Percentiles rank a stretch among this genome's conserved stretches.
These are phyloP conservation scores for Hydnum rufescens DNA, from an alignment of 768 basidiomycete genomes.

Conservation along the genomic window DNA sequence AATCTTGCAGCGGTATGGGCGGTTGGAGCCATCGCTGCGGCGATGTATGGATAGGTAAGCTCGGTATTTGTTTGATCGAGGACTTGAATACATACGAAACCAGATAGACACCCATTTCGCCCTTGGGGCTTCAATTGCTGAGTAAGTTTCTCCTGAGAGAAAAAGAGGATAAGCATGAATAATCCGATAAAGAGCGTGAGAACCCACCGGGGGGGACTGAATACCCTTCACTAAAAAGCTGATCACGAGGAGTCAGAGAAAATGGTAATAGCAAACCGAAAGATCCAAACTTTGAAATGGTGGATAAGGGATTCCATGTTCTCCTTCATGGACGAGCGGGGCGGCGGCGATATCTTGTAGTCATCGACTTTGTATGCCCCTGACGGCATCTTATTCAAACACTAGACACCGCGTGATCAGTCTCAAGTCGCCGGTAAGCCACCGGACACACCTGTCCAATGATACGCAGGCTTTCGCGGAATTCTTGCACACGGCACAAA, in stretches of 20 bases:
- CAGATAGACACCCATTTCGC: constrained; percentile 97
- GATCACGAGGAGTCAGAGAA: constrained; percentile 4
- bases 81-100: constrained; percentile 46
- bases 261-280: constrained; percentile 1
- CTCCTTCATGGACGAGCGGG: constrained; percentile 97
- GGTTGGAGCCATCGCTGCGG: constrained; percentile 72
- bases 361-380: constrained; percentile 91
- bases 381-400: constrained; percentile 89
- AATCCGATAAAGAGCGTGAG: not conserved
- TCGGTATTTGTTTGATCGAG: not conserved
- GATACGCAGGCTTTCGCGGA: constrained; percentile 85
- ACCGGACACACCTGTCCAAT: constrained; percentile 40
- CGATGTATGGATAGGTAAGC: not conserved
- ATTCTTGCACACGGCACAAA: constrained; percentile 93
- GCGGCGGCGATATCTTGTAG: constrained; percentile 91
- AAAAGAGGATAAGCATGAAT: not conserved
- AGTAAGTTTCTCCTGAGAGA: constrained; percentile 57
- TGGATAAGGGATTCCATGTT: constrained; percentile 96
- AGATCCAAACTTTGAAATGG: constrained; percentile 67
- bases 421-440: not conserved
- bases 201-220: constrained; percentile 64
- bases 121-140: constrained; percentile 98
- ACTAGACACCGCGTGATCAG: constrained; percentile 25
- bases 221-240: constrained; percentile 94
- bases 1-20: constrained; percentile 93